These are phyloP conservation scores for Trichosporon ovoides DNA, from an alignment of 1,284 basidiomycete species.

Conservation along the genomic window DNA sequence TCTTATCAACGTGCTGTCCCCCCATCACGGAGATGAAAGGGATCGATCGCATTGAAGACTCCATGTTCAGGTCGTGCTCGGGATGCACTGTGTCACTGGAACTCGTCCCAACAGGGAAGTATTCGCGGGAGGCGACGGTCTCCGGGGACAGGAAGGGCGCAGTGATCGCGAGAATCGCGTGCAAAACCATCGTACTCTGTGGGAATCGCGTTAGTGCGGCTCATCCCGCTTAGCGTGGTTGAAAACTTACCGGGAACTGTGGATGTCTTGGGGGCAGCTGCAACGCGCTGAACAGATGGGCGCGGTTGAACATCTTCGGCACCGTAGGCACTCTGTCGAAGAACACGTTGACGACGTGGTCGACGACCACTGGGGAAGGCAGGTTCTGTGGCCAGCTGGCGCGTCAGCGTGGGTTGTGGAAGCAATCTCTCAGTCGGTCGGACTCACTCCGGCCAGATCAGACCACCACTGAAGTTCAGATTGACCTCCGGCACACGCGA, in stretches of 20 bases:
- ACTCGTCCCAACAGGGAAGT: constrained; percentile 38
- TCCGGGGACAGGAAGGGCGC: constrained; percentile 32
- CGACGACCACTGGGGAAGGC: constrained; percentile 30
- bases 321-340: constrained; percentile 37
- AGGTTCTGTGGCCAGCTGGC: constrained; percentile 37
- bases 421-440: too few relatives aligned
- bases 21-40: background rate
- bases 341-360: constrained; percentile 37
- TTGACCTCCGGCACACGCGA: background rate
- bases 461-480: background rate
- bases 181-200: constrained; percentile 24
- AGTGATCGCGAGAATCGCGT: constrained; percentile 37
- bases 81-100: constrained; percentile 29
- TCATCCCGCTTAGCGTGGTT: background rate
- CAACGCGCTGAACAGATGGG: constrained; percentile 27
- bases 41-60: constrained; percentile 2
- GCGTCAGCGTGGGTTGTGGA: background rate
- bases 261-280: constrained; percentile 32
- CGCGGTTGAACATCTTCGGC: constrained; percentile 36
- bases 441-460: constrained; percentile 35
- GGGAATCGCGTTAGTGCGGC: background rate
- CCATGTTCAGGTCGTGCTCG: constrained; percentile 23
- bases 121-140: constrained; percentile 25
- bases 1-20: background rate
- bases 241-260: constrained; percentile 36